Evolutionary conservation across 2,329 filamentous ascomycete genomes (phyloP).

Genomic region (Fusarium lyarnte): DNA sequence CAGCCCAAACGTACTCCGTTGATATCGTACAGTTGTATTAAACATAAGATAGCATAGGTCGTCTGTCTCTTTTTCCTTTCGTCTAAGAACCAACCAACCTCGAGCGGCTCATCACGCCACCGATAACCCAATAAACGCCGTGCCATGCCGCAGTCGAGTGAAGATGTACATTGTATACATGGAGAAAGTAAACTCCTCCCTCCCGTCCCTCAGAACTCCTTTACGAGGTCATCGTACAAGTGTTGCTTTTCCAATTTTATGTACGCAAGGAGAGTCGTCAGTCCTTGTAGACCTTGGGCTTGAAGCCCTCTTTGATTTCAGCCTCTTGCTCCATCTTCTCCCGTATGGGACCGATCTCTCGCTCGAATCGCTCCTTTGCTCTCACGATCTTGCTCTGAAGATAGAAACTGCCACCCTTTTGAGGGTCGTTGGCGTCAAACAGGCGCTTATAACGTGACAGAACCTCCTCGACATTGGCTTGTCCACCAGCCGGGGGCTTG

Average conservation of each 20-base stretch:
- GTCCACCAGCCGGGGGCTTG: slow-evolving; percentile 78
- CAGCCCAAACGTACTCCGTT: neutral
- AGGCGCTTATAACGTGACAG: slow-evolving; percentile 91
- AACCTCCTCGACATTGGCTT: slow-evolving; percentile 81
- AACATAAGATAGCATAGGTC: slow-evolving; percentile 42
- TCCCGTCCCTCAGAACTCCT: slow-evolving; percentile 29
- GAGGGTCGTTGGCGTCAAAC: slow-evolving; percentile 92
- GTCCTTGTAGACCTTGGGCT: slow-evolving; percentile 94
- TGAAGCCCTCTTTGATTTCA: slow-evolving; percentile 86
- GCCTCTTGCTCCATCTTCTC: slow-evolving; percentile 78
- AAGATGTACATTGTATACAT: slow-evolving; percentile 60
- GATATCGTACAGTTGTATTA: slow-evolving; percentile 45
- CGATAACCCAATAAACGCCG: slow-evolving; percentile 55
- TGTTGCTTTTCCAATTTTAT: neutral
- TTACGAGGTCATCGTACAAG: slow-evolving; percentile 36
- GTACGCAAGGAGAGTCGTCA: slow-evolving; percentile 46
- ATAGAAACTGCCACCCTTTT: slow-evolving; percentile 98
- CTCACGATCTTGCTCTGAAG: slow-evolving; percentile 96
- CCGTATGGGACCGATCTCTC: slow-evolving; percentile 78
- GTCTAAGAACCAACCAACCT: slow-evolving; percentile 44
- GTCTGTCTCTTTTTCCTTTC: slow-evolving; percentile 44
- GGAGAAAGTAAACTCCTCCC: slow-evolving; percentile 28
- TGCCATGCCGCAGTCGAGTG: slow-evolving; percentile 65
- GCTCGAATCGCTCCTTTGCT: slow-evolving; percentile 90
- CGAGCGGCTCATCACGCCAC: slow-evolving; percentile 44